These are phyloP conservation scores for Cymbopogon flexuosus DNA, from an alignment of 202 grass and related monocot genomes.

Conservation along the genomic window DNA sequence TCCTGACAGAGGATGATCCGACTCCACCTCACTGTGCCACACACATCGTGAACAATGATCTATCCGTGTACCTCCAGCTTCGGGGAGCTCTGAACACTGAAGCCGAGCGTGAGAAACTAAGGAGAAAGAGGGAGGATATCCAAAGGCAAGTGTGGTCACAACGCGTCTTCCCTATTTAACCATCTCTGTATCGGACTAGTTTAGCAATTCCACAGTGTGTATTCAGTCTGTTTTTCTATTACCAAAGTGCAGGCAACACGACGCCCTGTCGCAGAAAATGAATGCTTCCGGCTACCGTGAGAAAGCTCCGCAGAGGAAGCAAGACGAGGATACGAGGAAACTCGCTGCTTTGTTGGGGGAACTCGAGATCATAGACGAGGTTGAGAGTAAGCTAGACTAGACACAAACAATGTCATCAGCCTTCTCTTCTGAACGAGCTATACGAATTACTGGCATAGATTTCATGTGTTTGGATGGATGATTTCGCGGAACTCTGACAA, in stretches of 20 bases:
- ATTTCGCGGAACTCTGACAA: neutral
- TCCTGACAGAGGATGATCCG: slow-evolving; percentile 26
- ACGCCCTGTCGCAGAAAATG: slow-evolving; percentile 35
- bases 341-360: slow-evolving; percentile 41
- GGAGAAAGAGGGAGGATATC: slow-evolving; percentile 49
- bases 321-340: slow-evolving; percentile 57
- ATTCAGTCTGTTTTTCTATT: neutral
- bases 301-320: slow-evolving; percentile 46
- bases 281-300: slow-evolving; percentile 39
- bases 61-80: slow-evolving; percentile 68
- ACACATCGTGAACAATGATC: slow-evolving; percentile 46
- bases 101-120: slow-evolving; percentile 45
- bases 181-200: neutral
- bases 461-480: neutral
- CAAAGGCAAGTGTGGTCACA: slow-evolving; percentile 19
- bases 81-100: slow-evolving; percentile 56
- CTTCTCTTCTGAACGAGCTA: neutral
- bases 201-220: neutral
- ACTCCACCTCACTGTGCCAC: slow-evolving; percentile 48
- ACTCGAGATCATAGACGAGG: slow-evolving; percentile 43
- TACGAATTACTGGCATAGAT: neutral
- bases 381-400: slow-evolving; percentile 49
- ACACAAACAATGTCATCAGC: neutral
- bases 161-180: neutral
- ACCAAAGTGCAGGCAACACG: slow-evolving; percentile 33